Conservation (phyloP, 768 basidiomycete genomes). For the Chalciporus pseudorubinellus region DNA sequence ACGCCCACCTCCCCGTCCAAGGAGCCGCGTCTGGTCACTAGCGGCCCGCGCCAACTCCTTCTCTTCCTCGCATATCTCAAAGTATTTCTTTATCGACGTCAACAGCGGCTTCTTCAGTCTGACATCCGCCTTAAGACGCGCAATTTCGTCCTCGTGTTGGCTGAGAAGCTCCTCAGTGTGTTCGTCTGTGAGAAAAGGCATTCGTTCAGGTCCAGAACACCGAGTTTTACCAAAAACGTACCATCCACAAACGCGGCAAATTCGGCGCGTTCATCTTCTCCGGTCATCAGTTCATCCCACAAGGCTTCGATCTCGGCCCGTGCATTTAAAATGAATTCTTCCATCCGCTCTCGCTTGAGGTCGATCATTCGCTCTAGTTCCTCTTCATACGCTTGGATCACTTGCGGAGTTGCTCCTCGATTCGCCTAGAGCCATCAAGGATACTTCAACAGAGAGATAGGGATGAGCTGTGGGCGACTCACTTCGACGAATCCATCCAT, state of each 20-base stretch:
- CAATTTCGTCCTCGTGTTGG: slow-evolving; percentile 84
- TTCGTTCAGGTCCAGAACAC: background rate
- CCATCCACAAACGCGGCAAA: slow-evolving; percentile 86
- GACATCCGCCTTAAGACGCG: slow-evolving; percentile 78
- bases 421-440: slow-evolving; percentile 36
- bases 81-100: slow-evolving; percentile 78
- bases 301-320: slow-evolving; percentile 75
- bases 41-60: slow-evolving; percentile 82
- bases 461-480: background rate
- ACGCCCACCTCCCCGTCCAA: slow-evolving; percentile 69
- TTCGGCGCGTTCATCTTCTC: slow-evolving; percentile 75
- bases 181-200: slow-evolving; percentile 52
- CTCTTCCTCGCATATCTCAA: slow-evolving; percentile 87
- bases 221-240: slow-evolving; percentile 39
- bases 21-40: slow-evolving; percentile 75
- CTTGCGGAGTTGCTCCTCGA: slow-evolving; percentile 76
- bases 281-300: slow-evolving; percentile 85
- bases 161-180: slow-evolving; percentile 84
- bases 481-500: slow-evolving; percentile 93
- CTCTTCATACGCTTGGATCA: slow-evolving; percentile 78
- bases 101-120: slow-evolving; percentile 74
- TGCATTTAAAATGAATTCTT: slow-evolving; percentile 77
- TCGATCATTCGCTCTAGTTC: slow-evolving; percentile 90
- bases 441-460: background rate
- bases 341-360: slow-evolving; percentile 84